These are phyloP conservation scores for Fusarium liriodendri DNA, from an alignment of 2,329 filamentous ascomycete genomes.

Conservation along the genomic window DNA sequence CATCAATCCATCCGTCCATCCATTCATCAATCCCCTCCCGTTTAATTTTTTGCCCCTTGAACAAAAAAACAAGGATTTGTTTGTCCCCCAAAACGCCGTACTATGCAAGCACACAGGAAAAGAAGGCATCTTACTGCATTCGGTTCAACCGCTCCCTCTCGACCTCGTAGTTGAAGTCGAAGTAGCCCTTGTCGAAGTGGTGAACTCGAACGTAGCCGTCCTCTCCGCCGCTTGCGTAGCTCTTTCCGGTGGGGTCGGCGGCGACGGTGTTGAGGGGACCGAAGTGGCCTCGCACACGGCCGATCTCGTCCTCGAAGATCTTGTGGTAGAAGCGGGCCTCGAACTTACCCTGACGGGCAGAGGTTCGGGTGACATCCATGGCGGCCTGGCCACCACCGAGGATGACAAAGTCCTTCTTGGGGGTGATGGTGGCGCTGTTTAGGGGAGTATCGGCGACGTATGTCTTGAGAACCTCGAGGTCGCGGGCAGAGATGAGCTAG, in stretches of 20 bases:
- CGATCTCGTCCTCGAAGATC: constrained; percentile 98
- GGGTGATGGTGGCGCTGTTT: constrained; percentile 93
- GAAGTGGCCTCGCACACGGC: constrained; percentile 96
- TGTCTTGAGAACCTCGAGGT: constrained; percentile 92
- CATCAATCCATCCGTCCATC: constrained; percentile 12
- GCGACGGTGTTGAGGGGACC: constrained; percentile 97
- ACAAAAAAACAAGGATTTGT: constrained; percentile 44
- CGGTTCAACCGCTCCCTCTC: constrained; percentile 80
- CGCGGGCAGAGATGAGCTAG: constrained; percentile 83
- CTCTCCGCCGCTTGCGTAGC: constrained; percentile 95
- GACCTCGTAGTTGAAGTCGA: constrained; percentile 98
- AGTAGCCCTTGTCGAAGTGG: constrained; percentile 98
- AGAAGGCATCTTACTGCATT: constrained; percentile 50
- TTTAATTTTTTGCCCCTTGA: constrained; percentile 45
- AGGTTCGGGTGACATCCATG: constrained; percentile 98
- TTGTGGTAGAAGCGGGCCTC: constrained; percentile 99
- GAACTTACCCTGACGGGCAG: constrained; percentile 96
- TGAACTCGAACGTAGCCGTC: constrained; percentile 98
- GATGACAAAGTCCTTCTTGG: constrained; percentile 97
- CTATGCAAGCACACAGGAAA: constrained; percentile 56
- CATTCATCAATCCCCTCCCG: constrained; percentile 22
- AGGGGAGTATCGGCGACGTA: constrained; percentile 93
- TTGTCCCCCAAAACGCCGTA: constrained; percentile 53
- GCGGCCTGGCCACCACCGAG: constrained; percentile 97
- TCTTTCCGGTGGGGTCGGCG: constrained; percentile 88